Base-by-base conservation (phyloP, 768 basidiomycete genomes). In the Lactarius psammicola region DNA sequence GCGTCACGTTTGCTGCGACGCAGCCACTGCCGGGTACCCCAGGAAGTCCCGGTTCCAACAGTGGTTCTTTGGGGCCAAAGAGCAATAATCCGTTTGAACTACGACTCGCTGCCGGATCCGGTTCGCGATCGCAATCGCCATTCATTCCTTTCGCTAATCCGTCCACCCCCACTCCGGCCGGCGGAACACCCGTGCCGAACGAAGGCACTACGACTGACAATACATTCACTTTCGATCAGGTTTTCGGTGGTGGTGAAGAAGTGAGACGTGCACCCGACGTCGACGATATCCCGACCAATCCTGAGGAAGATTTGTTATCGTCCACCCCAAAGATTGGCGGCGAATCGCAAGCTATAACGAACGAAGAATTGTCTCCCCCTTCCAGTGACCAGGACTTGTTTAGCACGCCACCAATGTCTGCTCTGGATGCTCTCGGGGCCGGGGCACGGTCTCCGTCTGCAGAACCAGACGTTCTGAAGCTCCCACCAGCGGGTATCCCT, bases 21-120 rank as follows among this genome's bases (percentile, higher is more conserved):
- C 85, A 90, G 15, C 85, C 90, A 1, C 79, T 94, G 30, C 92
- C 93, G 8, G 72, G 78, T 26, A 87, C 90, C 0, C 92, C 94
- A 44, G 85, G 88, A 20, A 61, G 67, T 23, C 63, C 70, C 1
- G 60, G 72, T n/a, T 83, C 87, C 7, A 75, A 79, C 9, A 71
- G 78, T 42, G 81, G 85, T 28, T 76, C 78, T n/a, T 54, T 68
- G 6, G 66, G 76, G 54, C 74, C 76, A 62, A 91, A 91, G 79
- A 94, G 91, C 72, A 96, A 89, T 72, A 98, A 98, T 74, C 95
- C 95, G 4, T 98, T 98, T 72, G 94, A 92, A 65, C 80, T 88
- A 54, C 75, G 88, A 55, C 75, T 95, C 34, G 79, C 80, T 1
- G 68, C 79, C 30, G 81, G 78, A 56, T 68, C 75, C 36, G 70